A percentile compares a stretch with the other conserved stretches of the same genome.
phyloP scores from a whole-genome alignment of 208 protist genomes.

The Acanthamoeba healyi region DNA sequence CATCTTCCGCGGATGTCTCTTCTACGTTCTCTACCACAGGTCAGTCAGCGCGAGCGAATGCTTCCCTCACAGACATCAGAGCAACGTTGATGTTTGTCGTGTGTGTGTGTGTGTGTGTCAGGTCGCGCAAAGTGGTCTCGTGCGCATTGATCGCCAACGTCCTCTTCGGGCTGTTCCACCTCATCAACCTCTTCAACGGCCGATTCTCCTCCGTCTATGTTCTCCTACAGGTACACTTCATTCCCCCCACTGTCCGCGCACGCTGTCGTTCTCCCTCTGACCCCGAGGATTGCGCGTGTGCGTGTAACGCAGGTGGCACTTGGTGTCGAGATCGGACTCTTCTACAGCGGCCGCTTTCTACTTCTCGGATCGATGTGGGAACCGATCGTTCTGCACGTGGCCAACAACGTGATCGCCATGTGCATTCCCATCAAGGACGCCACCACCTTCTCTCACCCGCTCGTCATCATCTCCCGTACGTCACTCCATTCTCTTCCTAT shows the following conservation, averaged over 20 bases:
- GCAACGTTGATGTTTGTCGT: too few relatives aligned
- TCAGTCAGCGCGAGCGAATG: too few relatives aligned
- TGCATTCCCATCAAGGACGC: conserved; percentile 30
- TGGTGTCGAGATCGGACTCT: conserved; percentile 67
- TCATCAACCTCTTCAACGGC: conserved; percentile 71
- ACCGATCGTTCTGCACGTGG: conserved; percentile 38
- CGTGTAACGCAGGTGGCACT: background rate
- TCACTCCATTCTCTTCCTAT: background rate
- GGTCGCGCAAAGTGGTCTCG: background rate
- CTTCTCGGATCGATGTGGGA: conserved; percentile 56
- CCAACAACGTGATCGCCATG: conserved; percentile 69
- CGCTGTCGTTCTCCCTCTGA: background rate
- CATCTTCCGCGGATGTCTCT: conserved; percentile 59
- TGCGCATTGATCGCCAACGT: conserved; percentile 50
- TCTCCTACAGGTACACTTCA: conserved; percentile 45
- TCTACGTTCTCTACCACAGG: conserved; percentile 67
- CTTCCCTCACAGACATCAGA: background rate
- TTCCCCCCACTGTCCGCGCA: background rate
- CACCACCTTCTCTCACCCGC: conserved; percentile 42
- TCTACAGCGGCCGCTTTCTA: conserved; percentile 56
- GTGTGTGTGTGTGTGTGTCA: background rate
- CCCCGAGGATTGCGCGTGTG: background rate
- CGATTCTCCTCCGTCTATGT: conserved; percentile 56
- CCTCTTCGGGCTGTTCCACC: conserved; percentile 64
- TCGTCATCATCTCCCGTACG: conserved; percentile 35